Percentiles rank a stretch among this genome's conserved stretches.
Conservation (phyloP, 495 filamentous ascomycete species). For the Neurospora pannonica region DNA sequence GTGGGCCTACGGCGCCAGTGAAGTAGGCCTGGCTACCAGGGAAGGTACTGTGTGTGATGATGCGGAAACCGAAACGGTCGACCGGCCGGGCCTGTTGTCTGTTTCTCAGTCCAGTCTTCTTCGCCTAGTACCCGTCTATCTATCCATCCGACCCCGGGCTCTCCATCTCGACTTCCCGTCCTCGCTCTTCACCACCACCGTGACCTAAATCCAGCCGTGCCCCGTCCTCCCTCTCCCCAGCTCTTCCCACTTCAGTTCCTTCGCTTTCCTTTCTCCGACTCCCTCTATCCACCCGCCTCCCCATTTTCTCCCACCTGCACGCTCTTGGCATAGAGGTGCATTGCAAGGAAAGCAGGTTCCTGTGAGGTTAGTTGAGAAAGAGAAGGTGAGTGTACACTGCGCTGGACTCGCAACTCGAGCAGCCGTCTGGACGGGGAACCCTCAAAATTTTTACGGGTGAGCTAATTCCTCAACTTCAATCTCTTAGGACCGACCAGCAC, state of each 20-base stretch:
- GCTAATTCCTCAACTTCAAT: not conserved
- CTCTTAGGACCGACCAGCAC: not conserved
- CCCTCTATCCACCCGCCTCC: conserved; percentile 24
- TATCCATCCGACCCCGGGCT: conserved; percentile 1
- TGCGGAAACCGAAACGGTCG: conserved; percentile 10
- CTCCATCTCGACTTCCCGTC: conserved; percentile 22
- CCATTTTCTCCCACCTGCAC: conserved; percentile 16
- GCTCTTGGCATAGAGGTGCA: not conserved
- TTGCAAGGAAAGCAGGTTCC: not conserved
- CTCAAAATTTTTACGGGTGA: not conserved
- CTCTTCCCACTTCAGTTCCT: conserved; percentile 13
- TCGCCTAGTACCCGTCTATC: conserved; percentile 3
- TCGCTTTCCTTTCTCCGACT: conserved; percentile 21
- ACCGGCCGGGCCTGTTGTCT: conserved; percentile 15
- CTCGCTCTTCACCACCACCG: conserved; percentile 31
- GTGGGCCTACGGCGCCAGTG: not conserved
- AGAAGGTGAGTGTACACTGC: not conserved
- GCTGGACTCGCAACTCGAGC: not conserved
- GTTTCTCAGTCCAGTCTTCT: conserved; percentile 1
- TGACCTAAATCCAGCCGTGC: conserved; percentile 31
- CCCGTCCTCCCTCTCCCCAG: conserved; percentile 26
- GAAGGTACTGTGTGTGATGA: not conserved
- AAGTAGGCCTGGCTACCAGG: not conserved
- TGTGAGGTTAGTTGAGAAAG: not conserved
- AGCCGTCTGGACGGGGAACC: not conserved